phyloP scores from a whole-genome alignment of 83 land plant genomes.

The Picea mariana region DNA sequence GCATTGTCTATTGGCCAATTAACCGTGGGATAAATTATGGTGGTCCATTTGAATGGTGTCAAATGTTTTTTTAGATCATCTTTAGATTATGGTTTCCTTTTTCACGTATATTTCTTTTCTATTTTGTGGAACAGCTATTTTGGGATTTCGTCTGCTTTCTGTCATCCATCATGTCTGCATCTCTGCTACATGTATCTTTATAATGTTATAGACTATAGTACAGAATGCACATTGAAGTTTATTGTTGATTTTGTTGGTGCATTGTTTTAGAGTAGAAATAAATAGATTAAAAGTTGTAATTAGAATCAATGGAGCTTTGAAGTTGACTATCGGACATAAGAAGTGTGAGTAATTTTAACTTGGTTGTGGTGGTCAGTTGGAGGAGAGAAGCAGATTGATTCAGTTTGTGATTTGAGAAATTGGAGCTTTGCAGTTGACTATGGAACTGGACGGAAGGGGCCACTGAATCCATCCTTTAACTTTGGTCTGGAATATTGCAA shows the following conservation, averaged over 20 bases:
- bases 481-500: conserved; percentile 63
- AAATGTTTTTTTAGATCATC: neutral
- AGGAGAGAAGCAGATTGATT: conserved; percentile 4
- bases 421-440: conserved; percentile 73
- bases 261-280: neutral
- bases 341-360: neutral
- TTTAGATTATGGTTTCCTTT: neutral
- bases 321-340: neutral
- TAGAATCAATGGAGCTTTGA: neutral
- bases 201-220: neutral
- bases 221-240: neutral
- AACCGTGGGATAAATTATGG: too few species aligned
- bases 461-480: conserved; percentile 67
- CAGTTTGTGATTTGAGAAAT: conserved; percentile 29
- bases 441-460: conserved; percentile 59
- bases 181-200: neutral
- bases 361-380: neutral
- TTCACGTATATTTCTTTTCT: neutral
- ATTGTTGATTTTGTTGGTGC: neutral
- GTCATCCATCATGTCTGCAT: neutral
- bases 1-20: too few species aligned
- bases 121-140: neutral
- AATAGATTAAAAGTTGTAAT: neutral
- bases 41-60: neutral
- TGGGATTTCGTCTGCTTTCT: neutral